Evolutionary conservation across 306 rosid species (phyloP).

Genomic region (Lupinus albus): DNA sequence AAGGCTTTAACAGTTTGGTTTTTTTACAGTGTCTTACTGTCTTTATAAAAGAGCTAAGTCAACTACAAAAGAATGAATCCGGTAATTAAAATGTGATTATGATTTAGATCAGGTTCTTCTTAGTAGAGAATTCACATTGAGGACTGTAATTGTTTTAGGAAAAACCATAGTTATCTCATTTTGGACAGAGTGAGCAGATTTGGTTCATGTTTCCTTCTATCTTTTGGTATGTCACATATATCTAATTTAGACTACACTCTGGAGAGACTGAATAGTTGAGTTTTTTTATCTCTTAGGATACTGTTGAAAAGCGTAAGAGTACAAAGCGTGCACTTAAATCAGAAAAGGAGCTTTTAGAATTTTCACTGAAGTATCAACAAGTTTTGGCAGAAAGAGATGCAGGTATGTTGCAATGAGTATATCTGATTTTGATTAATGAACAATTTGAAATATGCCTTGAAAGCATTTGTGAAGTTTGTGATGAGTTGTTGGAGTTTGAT

Average conservation of each 20-base stretch:
- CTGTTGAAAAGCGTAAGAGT: slow-evolving; percentile 75
- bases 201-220: slow-evolving; percentile 12
- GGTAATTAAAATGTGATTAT: background rate
- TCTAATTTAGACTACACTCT: slow-evolving; percentile 14
- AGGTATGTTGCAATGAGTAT: slow-evolving; percentile 55
- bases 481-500: slow-evolving; percentile 25
- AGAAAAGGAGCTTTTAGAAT: slow-evolving; percentile 89
- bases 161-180: too few relatives aligned
- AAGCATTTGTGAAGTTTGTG: slow-evolving; percentile 25
- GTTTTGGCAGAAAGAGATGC: slow-evolving; percentile 89
- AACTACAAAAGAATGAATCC: background rate
- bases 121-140: background rate
- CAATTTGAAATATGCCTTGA: slow-evolving; percentile 24
- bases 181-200: background rate
- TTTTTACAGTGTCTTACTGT: slow-evolving; percentile 1
- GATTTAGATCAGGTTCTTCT: slow-evolving; percentile 29
- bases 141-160: background rate
- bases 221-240: too few relatives aligned
- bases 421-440: slow-evolving; percentile 25
- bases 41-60: background rate
- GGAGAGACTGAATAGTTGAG: slow-evolving; percentile 23
- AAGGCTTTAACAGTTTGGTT: slow-evolving; percentile 8
- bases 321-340: slow-evolving; percentile 76
- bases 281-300: slow-evolving; percentile 59
- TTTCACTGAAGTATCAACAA: slow-evolving; percentile 86